A percentile compares a stretch with the other conserved stretches of the same genome.
These are phyloP conservation scores for Hypoxylon sp. DNA, from an alignment of 2,329 filamentous ascomycete genomes.

Conservation along the genomic window DNA sequence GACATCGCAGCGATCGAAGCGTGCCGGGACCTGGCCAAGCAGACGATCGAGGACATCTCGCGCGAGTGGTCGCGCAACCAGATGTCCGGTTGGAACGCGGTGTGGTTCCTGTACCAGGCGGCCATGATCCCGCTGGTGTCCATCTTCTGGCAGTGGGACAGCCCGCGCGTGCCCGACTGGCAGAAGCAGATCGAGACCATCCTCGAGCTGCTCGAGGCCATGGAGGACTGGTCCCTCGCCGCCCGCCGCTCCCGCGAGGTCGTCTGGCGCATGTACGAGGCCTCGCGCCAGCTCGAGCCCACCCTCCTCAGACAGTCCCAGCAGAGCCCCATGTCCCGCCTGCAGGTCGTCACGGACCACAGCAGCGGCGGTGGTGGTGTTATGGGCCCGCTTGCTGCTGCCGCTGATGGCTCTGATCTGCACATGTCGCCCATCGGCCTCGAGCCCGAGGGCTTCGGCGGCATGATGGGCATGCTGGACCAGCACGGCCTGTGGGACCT, in stretches of 20 bases:
- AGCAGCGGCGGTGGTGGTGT: constrained; percentile 32
- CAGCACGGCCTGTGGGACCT: constrained; percentile 70
- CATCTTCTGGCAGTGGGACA: constrained; percentile 76
- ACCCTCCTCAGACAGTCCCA: constrained; percentile 48
- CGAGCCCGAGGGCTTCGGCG: constrained; percentile 65
- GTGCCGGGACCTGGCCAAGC: constrained; percentile 77
- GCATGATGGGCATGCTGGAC: constrained; percentile 68
- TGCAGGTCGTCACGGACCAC: constrained; percentile 56
- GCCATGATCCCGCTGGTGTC: constrained; percentile 83
- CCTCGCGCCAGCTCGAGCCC: constrained; percentile 60
- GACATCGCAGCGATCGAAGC: constrained; percentile 77
- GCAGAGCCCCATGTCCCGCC: constrained; percentile 50
- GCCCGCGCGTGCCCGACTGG: constrained; percentile 65
- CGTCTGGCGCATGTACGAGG: constrained; percentile 75
- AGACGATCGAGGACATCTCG: constrained; percentile 80
- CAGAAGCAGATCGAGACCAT: constrained; percentile 71
- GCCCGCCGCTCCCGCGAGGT: constrained; percentile 75
- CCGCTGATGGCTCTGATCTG: constrained; percentile 57
- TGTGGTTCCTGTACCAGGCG: constrained; percentile 86
- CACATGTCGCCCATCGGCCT: constrained; percentile 68
- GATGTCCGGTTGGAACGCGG: constrained; percentile 85
- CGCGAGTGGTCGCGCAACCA: constrained; percentile 79
- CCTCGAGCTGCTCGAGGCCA: constrained; percentile 72
- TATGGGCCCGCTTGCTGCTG: constrained; percentile 50
- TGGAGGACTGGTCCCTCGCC: constrained; percentile 76